A percentile compares a stretch with the other conserved stretches of the same genome.
Evolutionary conservation across 75 land plant species (phyloP).

Genomic region (Selaginella moellendorffii): DNA sequence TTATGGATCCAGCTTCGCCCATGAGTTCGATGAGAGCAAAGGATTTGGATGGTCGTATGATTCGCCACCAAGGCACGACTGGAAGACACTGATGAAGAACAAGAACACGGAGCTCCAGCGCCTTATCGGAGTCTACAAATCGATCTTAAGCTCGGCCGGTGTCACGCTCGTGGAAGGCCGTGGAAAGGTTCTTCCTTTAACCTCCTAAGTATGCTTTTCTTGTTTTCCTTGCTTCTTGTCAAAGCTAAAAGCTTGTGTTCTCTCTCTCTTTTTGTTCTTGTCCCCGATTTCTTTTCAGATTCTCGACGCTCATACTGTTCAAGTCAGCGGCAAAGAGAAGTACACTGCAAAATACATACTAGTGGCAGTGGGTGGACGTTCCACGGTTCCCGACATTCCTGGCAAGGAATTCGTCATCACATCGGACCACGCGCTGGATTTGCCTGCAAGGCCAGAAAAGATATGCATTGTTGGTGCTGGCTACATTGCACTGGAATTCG

Average conservation of each 20-base stretch:
- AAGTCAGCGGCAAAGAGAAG: constrained; percentile 65
- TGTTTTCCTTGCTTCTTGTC: constrained; percentile 9
- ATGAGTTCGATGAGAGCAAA: constrained; percentile 88
- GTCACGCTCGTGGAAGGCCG: constrained; percentile 87
- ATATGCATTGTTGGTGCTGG: constrained; percentile 97
- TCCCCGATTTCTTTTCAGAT: too few relatives aligned
- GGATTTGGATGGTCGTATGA: constrained; percentile 98
- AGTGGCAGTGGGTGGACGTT: constrained; percentile 86
- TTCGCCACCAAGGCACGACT: constrained; percentile 80
- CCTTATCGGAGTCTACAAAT: constrained; percentile 81
- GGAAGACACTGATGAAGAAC: constrained; percentile 92
- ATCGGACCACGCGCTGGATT: constrained; percentile 89
- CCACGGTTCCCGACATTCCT: constrained; percentile 78
- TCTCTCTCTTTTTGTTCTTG: too few relatives aligned
- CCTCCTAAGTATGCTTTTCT: neutral
- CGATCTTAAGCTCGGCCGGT: constrained; percentile 69
- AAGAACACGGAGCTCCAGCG: constrained; percentile 90
- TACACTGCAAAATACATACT: constrained; percentile 79
- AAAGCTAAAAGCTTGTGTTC: too few relatives aligned
- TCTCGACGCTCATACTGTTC: constrained; percentile 80
- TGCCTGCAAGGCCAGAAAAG: constrained; percentile 82
- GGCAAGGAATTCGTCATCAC: constrained; percentile 87
- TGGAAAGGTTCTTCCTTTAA: constrained; percentile 56
- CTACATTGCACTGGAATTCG: constrained; percentile 95
- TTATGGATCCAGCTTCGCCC: constrained; percentile 74